Base-by-base conservation (phyloP, 2,329 filamentous ascomycete species). In the Tolypocladium capitatum region DNA sequence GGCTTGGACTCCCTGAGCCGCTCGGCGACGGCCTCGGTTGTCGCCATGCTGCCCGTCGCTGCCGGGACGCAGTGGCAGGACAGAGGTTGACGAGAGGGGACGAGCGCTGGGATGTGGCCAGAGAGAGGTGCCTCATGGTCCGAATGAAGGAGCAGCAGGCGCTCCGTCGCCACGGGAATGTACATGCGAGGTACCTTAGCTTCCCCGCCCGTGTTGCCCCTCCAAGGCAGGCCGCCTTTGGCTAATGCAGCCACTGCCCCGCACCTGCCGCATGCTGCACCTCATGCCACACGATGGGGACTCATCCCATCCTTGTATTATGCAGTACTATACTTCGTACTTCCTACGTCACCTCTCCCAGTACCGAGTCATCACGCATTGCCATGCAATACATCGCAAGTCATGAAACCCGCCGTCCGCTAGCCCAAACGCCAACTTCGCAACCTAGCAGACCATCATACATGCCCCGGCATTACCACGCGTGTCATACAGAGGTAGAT, bases 1-100 rank as follows among this genome's bases (percentile, higher is more conserved):
- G 74, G 74, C 27, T 67, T 66, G 40, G 72, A 70, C 53, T 75
- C 72, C 43, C 65, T 60, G 49, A 77, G 69, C 31, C 71, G 68
- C 57, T 67, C 60, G 46, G 74, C 62, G 49, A 68, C 64, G 51
- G 68, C 64, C 32, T 68, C 61, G 30, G 64, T 61, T 46, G 63
- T 56, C 34, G 61, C 58, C 59, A 64, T 66, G 49, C 45, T 54
- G 36, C 40, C 20, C 36, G 43, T 42, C 24, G 24, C 38, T 42
- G 16, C 38, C 16, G 16, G 24, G 9, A 30, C 18, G 38, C 16
- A 30, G 24, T 27, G 21, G 36, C 36, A 40, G 36, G 21, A n/a
- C 21, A 42, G 38, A 16, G 38, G 38, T 5, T 30, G 38, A 30
- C 10, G 38, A 27, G 38, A 6, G 24, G 16, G 24, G 24, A 9